Percentiles rank a stretch among this genome's conserved stretches.
Conservation (phyloP, 805 yeast species). For the Wickerhamomyces hampshirensis region DNA sequence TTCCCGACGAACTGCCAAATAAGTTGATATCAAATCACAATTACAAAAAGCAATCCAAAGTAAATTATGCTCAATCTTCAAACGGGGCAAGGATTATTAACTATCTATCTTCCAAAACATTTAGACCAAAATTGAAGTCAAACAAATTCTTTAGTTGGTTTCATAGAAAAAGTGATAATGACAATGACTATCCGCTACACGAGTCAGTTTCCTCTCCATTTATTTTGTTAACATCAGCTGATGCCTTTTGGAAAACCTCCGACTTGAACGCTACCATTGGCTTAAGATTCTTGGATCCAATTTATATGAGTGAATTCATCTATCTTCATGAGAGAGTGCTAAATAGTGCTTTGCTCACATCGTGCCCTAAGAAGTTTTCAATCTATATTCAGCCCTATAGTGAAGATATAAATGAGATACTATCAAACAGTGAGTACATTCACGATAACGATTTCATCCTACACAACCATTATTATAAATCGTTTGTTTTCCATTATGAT, state of each 20-base stretch:
- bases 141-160: no score
- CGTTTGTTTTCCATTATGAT: slow-evolving; percentile 10
- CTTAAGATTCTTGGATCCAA: slow-evolving; percentile 33
- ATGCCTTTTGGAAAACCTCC: slow-evolving; percentile 23
- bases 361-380: slow-evolving; percentile 33
- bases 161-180: neutral
- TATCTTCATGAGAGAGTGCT: slow-evolving; percentile 33
- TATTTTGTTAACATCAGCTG: slow-evolving; percentile 16
- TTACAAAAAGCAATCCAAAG: neutral
- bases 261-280: slow-evolving; percentile 22
- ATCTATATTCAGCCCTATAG: slow-evolving; percentile 27
- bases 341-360: slow-evolving; percentile 33
- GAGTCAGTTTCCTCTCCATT: slow-evolving; percentile 15
- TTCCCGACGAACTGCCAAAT: slow-evolving; percentile 3
- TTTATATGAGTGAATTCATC: slow-evolving; percentile 30
- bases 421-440: neutral
- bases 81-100: slow-evolving; percentile 33
- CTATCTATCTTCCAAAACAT: slow-evolving; percentile 31
- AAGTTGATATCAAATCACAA: slow-evolving; percentile 4
- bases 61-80: slow-evolving; percentile 9
- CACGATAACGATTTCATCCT: neutral
- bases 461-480: slow-evolving; percentile 4
- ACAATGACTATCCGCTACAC: neutral
- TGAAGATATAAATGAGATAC: slow-evolving; percentile 4
- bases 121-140: slow-evolving; percentile 16